Conservation (phyloP, 257 asterid species). For the Cynanchum wilfordii region DNA sequence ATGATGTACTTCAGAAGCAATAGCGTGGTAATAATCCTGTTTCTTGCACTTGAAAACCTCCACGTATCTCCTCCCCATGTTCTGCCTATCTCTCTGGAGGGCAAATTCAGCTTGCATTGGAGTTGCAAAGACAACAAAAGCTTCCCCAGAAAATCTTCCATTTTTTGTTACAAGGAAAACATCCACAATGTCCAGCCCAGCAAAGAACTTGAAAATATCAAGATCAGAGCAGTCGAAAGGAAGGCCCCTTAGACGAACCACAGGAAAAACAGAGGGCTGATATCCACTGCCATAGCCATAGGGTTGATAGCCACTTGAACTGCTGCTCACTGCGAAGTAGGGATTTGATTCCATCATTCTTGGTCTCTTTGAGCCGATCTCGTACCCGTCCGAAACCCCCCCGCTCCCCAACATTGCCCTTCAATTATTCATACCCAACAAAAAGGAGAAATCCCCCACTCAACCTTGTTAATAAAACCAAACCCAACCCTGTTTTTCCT, state of each 20-base stretch:
- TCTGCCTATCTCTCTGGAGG: conserved; percentile 74
- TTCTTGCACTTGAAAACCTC: conserved; percentile 91
- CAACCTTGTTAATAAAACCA: conserved; percentile 73
- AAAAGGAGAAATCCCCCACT: conserved; percentile 72
- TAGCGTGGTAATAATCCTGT: conserved; percentile 87
- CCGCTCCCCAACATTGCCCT: conserved; percentile 99
- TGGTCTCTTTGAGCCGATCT: conserved; percentile 99
- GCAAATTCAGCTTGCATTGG: conserved; percentile 84
- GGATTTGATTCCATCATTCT: conserved; percentile 99
- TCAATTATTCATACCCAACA: conserved; percentile 83
- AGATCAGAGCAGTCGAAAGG: conserved; percentile 81
- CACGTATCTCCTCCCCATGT: conserved; percentile 94
- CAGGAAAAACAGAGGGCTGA: conserved; percentile 60
- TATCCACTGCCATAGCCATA: conserved; percentile 44
- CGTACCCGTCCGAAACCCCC: conserved; percentile 99
- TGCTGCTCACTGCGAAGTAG: conserved; percentile 96
- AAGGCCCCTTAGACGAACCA: conserved; percentile 87
- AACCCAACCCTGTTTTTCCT: conserved; percentile 57
- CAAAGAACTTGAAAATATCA: conserved; percentile 77
- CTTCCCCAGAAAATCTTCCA: conserved; percentile 85
- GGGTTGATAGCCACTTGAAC: conserved; percentile 44
- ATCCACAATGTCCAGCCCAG: conserved; percentile 83
- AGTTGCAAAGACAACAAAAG: conserved; percentile 77
- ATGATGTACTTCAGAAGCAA: conserved; percentile 66
- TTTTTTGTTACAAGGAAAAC: conserved; percentile 75